Evolutionary conservation across 371 early-diverging fungal species (phyloP).

Genomic region (Zychaea mexicana): DNA sequence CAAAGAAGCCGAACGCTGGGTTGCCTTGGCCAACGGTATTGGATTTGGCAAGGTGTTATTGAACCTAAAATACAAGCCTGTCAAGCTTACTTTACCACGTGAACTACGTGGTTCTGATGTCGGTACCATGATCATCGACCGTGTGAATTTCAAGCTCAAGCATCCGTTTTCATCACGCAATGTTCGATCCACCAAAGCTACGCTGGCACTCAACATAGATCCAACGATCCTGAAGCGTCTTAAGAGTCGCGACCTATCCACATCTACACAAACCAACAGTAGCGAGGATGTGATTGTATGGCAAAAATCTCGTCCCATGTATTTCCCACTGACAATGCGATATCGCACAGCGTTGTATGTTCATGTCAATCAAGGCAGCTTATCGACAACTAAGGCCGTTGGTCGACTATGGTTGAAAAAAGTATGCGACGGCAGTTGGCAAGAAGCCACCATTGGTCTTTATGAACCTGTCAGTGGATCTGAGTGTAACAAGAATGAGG

Average conservation of each 20-base stretch:
- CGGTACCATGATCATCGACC: conserved; percentile 31
- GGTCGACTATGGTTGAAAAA: conserved; percentile 31
- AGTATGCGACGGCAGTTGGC: conserved; percentile 26
- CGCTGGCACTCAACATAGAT: conserved; percentile 28
- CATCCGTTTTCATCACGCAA: conserved; percentile 12
- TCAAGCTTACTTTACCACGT: conserved; percentile 29
- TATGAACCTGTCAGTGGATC: conserved; percentile 11
- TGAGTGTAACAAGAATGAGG: conserved; percentile 32
- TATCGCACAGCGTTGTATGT: conserved; percentile 33
- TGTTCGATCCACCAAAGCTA: conserved; percentile 17
- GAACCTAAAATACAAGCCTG: conserved; percentile 31
- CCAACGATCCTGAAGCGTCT: conserved; percentile 27
- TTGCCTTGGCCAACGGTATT: conserved; percentile 33
- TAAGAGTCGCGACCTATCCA: conserved; percentile 7
- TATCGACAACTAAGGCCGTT: conserved; percentile 11
- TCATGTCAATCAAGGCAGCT: conserved; percentile 21
- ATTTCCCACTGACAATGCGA: conserved; percentile 36
- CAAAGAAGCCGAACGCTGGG: conserved; percentile 34
- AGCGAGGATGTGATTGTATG: conserved; percentile 9
- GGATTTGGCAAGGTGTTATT: conserved; percentile 33
- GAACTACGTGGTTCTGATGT: conserved; percentile 30
- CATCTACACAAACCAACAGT: not conserved
- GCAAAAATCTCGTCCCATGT: conserved; percentile 17
- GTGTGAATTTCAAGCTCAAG: conserved; percentile 16
- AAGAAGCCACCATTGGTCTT: conserved; percentile 25